phyloP scores from a whole-genome alignment of 306 rosid genomes.

The Arachis stenosperma region DNA sequence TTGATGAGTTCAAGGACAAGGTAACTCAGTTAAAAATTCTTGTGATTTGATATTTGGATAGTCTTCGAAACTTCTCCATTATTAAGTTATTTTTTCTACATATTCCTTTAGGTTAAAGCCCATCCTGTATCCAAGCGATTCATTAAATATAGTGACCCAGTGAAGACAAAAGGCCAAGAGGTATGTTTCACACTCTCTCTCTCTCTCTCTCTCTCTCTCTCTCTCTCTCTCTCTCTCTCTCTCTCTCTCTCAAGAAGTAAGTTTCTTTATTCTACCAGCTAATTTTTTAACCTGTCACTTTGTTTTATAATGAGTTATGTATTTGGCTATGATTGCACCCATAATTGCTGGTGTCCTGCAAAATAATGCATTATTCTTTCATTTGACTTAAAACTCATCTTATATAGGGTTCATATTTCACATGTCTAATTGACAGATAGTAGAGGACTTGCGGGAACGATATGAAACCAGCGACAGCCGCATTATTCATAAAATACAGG shows the following conservation, averaged over 20 bases:
- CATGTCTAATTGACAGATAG: constrained; percentile 66
- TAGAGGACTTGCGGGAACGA: constrained; percentile 78
- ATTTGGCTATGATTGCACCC: constrained; percentile 20
- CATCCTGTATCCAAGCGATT: constrained; percentile 65
- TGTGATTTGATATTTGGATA: constrained; percentile 2
- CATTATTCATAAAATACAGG: constrained; percentile 83
- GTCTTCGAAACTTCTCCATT: constrained; percentile 18
- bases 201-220: background rate
- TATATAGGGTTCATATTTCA: constrained; percentile 31
- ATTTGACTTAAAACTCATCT: constrained; percentile 24
- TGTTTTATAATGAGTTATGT: constrained; percentile 18
- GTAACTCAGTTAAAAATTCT: constrained; percentile 41
- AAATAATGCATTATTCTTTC: background rate
- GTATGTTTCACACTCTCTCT: constrained; percentile 49
- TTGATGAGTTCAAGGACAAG: constrained; percentile 80
- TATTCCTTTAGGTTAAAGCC: constrained; percentile 59
- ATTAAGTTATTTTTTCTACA: constrained; percentile 21
- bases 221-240: too few relatives aligned
- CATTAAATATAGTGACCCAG: constrained; percentile 65
- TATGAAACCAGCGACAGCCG: constrained; percentile 82
- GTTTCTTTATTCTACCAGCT: constrained; percentile 27
- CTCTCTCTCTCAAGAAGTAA: background rate
- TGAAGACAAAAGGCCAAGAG: constrained; percentile 79
- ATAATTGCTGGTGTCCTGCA: constrained; percentile 12
- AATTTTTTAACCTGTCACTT: constrained; percentile 5